Base-by-base conservation (phyloP, 305 asterid species). In the Vinca major region DNA sequence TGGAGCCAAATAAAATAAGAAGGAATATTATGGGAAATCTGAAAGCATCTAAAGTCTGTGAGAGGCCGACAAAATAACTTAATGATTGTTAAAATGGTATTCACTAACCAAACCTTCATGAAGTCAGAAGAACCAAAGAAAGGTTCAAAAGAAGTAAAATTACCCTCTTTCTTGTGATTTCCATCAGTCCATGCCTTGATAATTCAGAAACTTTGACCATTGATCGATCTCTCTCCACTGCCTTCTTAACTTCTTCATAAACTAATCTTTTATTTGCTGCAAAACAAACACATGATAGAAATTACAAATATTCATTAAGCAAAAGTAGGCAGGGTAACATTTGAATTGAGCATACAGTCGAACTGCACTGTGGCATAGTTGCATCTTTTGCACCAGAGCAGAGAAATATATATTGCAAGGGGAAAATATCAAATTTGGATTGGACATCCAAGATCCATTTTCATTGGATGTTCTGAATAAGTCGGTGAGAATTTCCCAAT, bases 111-210 rank as follows among this genome's bases (percentile, higher is more conserved):
- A 53, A 19, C 33, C 13, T 17, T 68, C 10, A 20, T 8, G 33
- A 56, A 62, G 51, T 58, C 63, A 14, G 44, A 21, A 72, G 48
- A 33, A 6, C 37, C 2, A 48, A 62, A 44, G 4, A 57, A 44
- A 71, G 26, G 9, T 4, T 57, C 2, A 26, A 53, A 16, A 16
- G 19, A 40, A 52, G 56, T 57, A n/a, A 70, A 73, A 69, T 71
- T 80, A 93, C 99, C 86, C 99, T 81, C 86, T 93, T 93, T 65
- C 97, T 80, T 60, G 96, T 93, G 71, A 93, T 91, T 81, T 93
- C 99, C 99, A 93, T 93, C 68, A 93, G 96, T 70, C 96, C 99
- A 13, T 90, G 81, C 79, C 86, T 85, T 67, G 99, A 91, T 67
- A 91, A 73, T 74, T 93, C 97, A 67, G 96, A 93, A 74, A 93